Base-by-base conservation (phyloP, 2,329 filamentous ascomycete genomes). In the Apiospora malaysiana region DNA sequence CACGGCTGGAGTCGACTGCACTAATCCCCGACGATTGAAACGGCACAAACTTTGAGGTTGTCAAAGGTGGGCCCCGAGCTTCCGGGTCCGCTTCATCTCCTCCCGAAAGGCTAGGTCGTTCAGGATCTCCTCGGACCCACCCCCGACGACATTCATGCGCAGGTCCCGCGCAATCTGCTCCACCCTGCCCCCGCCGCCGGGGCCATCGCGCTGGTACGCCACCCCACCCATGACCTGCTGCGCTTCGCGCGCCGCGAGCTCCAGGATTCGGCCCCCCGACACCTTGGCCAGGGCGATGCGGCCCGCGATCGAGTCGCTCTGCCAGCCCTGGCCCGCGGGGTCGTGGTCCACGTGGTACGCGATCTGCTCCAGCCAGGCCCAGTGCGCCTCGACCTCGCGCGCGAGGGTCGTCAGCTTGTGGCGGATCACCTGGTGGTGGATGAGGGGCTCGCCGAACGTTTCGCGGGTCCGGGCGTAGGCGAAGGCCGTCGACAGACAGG, bases 321-420 rank as follows among this genome's bases (percentile, higher is more conserved):
- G 94, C 74, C 91, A 90, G 95, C 98, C 98, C 83, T 18, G 27
- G 2, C 98, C 98, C 83, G 9, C 18, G 1, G 56, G 32, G 56
- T 23, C 27, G 8, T 32, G 2, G 91, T 94, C 85, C 85, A 94
- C 95, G 84, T 99, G 96, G 86, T 91, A 98, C 82, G 98, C 91
- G 73, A 98, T 85, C 81, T 94, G 97, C 87, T 99, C 96, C 71
- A 98, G 89, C 96, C 96, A 99, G 83, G 92, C 93, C 85, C 96
- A 96, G n/a, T 91, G 93, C 27, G 96, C 94, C 84, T 99, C 96
- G 81, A 98, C 97, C 84, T 98, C 96, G 71, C 96, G 92, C 2
- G 94, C 95, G 96, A 99, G 98, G 83, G 98, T 93, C 1, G 96
- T 96, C 59, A 99, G 92, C 87, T 98, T 98, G 85, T 98, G 91